A percentile compares a stretch with the other conserved stretches of the same genome.
Evolutionary conservation across 2,329 filamentous ascomycete species (phyloP).

Genomic region (Talaromyces verruculosus): DNA sequence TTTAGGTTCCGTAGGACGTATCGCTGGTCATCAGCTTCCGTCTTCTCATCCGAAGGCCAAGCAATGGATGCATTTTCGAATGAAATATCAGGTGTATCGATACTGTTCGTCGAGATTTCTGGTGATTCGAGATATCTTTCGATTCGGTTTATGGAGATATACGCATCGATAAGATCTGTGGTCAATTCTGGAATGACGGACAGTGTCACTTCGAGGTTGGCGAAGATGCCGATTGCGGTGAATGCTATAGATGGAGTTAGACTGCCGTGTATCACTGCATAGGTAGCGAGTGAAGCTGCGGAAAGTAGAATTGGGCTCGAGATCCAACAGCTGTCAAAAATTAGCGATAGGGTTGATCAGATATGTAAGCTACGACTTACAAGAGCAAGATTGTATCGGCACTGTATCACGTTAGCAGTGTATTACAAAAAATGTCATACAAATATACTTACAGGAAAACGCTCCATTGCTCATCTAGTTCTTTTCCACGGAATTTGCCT

Average conservation of each 20-base stretch:
- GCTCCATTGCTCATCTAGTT: conserved; percentile 66
- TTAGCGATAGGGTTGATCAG: conserved; percentile 33
- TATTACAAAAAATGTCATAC: background rate
- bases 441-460: conserved; percentile 66
- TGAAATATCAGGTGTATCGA: conserved; percentile 59
- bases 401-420: conserved; percentile 3
- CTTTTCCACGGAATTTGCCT: conserved; percentile 61
- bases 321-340: conserved; percentile 68
- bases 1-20: conserved; percentile 67
- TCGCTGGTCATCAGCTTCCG: conserved; percentile 46
- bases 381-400: conserved; percentile 14
- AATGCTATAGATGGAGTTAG: conserved; percentile 74
- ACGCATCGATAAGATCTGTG: conserved; percentile 68
- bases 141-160: conserved; percentile 70
- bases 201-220: conserved; percentile 69
- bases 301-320: conserved; percentile 71
- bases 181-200: conserved; percentile 71
- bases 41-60: conserved; percentile 65
- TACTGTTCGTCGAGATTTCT: conserved; percentile 60
- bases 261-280: conserved; percentile 62
- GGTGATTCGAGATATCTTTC: conserved; percentile 68
- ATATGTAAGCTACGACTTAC: background rate
- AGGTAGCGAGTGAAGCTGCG: conserved; percentile 67
- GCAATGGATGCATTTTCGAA: conserved; percentile 69
- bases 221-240: conserved; percentile 73